A percentile compares a stretch with the other conserved stretches of the same genome.
Evolutionary conservation across 2,329 filamentous ascomycete species (phyloP).

Genomic region (Pseudogymnoascus sp.): DNA sequence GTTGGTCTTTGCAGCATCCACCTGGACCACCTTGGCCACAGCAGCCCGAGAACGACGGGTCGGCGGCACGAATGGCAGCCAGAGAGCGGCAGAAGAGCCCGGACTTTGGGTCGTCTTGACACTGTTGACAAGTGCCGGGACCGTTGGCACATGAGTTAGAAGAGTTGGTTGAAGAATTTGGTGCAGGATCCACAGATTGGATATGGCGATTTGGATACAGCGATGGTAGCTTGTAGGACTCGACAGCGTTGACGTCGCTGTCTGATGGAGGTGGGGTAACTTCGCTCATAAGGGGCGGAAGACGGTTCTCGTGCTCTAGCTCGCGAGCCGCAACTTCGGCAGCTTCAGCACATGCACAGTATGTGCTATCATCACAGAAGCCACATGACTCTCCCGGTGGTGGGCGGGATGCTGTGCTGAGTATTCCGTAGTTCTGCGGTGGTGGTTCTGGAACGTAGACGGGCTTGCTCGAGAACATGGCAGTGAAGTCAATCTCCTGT

Average conservation of each 20-base stretch:
- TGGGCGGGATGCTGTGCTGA: slow-evolving; percentile 27
- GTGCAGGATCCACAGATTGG: slow-evolving; percentile 15
- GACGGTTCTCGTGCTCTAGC: slow-evolving; percentile 24
- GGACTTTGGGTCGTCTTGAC: slow-evolving; percentile 67
- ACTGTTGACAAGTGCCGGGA: slow-evolving; percentile 73
- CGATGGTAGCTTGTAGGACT: slow-evolving; percentile 53
- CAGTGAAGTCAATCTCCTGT: slow-evolving; percentile 69
- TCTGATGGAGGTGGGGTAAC: slow-evolving; percentile 40
- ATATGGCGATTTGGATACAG: slow-evolving; percentile 29
- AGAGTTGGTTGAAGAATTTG: slow-evolving; percentile 29
- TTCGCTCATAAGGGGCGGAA: slow-evolving; percentile 38
- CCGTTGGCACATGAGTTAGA: slow-evolving; percentile 44
- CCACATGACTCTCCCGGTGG: slow-evolving; percentile 64
- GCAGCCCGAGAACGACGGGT: slow-evolving; percentile 13
- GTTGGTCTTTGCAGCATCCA: slow-evolving; percentile 52
- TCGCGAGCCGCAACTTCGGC: slow-evolving; percentile 32
- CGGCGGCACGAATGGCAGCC: slow-evolving; percentile 48
- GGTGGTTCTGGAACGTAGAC: slow-evolving; percentile 15
- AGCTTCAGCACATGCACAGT: slow-evolving; percentile 71
- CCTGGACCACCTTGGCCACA: slow-evolving; percentile 24
- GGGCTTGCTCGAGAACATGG: slow-evolving; percentile 48
- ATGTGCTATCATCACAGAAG: slow-evolving; percentile 75
- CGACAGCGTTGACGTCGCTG: slow-evolving; percentile 38
- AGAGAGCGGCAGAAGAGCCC: slow-evolving; percentile 78
- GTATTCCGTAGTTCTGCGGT: slow-evolving; percentile 19